Evolutionary conservation across 1,284 basidiomycete species (phyloP).

Genomic region (Dichomitus squalens): DNA sequence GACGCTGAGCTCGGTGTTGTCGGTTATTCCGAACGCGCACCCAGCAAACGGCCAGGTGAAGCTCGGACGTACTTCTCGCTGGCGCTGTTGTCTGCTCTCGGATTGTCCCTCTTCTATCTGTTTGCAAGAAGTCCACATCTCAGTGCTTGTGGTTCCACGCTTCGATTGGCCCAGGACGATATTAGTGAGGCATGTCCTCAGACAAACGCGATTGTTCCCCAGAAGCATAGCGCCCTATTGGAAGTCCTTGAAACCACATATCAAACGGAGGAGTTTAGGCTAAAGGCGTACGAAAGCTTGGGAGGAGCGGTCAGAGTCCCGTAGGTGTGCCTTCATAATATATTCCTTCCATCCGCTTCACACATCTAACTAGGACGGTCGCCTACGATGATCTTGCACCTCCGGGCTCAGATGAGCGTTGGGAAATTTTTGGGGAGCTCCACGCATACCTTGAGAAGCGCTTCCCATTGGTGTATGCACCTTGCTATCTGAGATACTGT

Average conservation of each 20-base stretch:
- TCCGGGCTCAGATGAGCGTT: constrained; percentile 45
- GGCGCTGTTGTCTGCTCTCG: background rate
- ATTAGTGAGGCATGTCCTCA: constrained; percentile 28
- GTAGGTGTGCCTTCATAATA: constrained; percentile 30
- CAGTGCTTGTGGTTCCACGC: background rate
- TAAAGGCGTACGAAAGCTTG: constrained; percentile 42
- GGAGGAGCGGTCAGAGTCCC: constrained; percentile 47
- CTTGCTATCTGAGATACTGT: background rate
- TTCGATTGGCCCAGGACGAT: background rate
- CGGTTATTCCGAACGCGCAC: background rate
- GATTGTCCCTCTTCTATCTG: constrained; percentile 9
- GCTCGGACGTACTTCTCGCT: constrained; percentile 4
- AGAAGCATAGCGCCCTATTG: constrained; percentile 32
- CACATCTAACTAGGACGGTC: constrained; percentile 24
- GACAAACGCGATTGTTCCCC: constrained; percentile 30
- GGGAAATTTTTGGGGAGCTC: constrained; percentile 44
- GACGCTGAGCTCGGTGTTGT: background rate
- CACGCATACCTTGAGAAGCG: constrained; percentile 42
- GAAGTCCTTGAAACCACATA: constrained; percentile 38
- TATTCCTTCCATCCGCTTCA: background rate
- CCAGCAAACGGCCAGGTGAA: background rate
- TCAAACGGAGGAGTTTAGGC: constrained; percentile 37
- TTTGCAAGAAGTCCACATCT: constrained; percentile 5
- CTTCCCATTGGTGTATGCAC: constrained; percentile 45
- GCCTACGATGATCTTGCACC: constrained; percentile 32